phyloP scores from a whole-genome alignment of 2,329 filamentous ascomycete species.

The Scolecobasidium constrictum region DNA sequence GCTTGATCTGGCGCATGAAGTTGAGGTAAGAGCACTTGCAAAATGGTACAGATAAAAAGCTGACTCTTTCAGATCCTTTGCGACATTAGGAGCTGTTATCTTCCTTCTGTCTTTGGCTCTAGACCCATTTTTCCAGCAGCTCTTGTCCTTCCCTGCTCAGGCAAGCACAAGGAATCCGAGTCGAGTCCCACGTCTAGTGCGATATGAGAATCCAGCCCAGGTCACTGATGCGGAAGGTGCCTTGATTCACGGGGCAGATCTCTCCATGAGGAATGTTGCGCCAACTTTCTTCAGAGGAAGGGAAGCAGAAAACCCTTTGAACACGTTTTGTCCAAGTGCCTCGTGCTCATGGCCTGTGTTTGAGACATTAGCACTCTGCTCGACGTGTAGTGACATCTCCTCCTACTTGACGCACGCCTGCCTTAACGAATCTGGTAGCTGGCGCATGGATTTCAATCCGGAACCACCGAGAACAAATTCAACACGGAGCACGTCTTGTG shows the following conservation, averaged over 20 bases:
- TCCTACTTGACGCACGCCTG: background rate
- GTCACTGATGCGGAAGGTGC: background rate
- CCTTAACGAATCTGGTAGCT: background rate
- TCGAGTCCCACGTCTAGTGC: slow-evolving; percentile 13
- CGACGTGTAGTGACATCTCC: slow-evolving; percentile 8
- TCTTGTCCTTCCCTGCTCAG: slow-evolving; percentile 17
- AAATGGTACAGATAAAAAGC: no score
- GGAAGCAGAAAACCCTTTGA: background rate
- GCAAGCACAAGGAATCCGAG: slow-evolving; percentile 13
- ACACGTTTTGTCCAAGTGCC: slow-evolving; percentile 7
- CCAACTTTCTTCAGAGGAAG: background rate
- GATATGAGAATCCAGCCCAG: background rate
- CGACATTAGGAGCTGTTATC: slow-evolving; percentile 17
- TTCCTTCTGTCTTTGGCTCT: slow-evolving; percentile 15
- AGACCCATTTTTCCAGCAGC: slow-evolving; percentile 23
- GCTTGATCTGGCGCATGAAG: slow-evolving; percentile 4
- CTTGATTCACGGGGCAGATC: background rate
- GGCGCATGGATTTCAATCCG: background rate
- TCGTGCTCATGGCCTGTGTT: slow-evolving; percentile 10
- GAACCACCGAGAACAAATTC: background rate
- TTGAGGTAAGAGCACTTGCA: no score
- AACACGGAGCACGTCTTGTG: slow-evolving; percentile 6
- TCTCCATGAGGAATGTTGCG: background rate
- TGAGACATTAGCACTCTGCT: slow-evolving; percentile 8
- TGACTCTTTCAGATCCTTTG: slow-evolving; percentile 15